Conservation (phyloP, 805 yeast genomes). For the Starmera caribaea region DNA sequence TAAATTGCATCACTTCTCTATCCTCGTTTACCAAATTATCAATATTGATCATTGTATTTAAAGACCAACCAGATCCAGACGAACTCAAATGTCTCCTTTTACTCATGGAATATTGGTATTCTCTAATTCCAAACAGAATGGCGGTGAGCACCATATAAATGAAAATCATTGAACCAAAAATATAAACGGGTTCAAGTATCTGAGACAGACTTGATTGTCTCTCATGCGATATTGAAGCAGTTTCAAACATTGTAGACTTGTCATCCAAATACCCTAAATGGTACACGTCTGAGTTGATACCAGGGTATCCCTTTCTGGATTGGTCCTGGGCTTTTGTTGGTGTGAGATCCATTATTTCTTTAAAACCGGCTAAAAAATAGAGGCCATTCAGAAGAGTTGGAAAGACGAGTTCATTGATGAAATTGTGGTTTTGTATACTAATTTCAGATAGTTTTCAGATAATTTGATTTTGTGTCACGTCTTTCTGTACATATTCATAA, state of each 20-base stretch:
- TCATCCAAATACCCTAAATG: constrained; percentile 21
- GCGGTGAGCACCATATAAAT: constrained; percentile 10
- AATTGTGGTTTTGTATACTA: too few species aligned
- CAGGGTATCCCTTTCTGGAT: constrained; percentile 13
- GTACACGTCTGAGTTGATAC: constrained; percentile 16
- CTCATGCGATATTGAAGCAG: constrained; percentile 1
- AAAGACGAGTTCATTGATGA: too few species aligned
- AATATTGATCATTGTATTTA: constrained; percentile 2
- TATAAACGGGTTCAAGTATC: constrained; percentile 14
- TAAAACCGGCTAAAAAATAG: too few species aligned
- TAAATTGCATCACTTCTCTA: too few species aligned
- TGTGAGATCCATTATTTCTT: too few species aligned
- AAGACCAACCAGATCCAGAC: constrained; percentile 14
- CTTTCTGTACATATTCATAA: too few species aligned
- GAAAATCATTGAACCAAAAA: constrained; percentile 15
- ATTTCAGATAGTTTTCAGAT: too few species aligned
- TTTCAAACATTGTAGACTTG: constrained; percentile 6
- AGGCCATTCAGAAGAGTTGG: too few species aligned
- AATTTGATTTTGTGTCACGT: too few species aligned
- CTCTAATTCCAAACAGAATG: constrained; percentile 18
- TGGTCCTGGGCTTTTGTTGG: too few species aligned
- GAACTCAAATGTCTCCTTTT: constrained; percentile 9
- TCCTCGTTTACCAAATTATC: not conserved
- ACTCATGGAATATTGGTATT: constrained; percentile 16
- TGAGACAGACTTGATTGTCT: constrained; percentile 11